Conservation (phyloP, 2,329 filamentous ascomycete genomes). For the Dothideomycetidae sp. region DNA sequence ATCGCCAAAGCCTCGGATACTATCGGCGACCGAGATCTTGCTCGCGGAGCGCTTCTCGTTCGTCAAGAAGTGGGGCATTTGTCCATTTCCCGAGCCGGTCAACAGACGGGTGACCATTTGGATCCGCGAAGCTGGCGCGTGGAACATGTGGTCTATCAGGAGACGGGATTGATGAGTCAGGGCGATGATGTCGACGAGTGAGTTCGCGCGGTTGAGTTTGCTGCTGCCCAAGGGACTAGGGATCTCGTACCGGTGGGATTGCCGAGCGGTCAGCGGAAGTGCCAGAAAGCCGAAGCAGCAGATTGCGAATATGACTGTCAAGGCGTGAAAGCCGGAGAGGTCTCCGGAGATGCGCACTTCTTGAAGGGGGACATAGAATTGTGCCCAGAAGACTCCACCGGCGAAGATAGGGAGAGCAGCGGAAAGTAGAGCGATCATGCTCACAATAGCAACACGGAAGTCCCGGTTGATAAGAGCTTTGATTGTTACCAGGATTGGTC, state of each 20-base stretch:
- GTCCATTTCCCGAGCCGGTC: slow-evolving; percentile 33
- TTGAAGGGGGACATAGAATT: slow-evolving; percentile 39
- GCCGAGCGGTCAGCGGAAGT: slow-evolving; percentile 52
- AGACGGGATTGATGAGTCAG: slow-evolving; percentile 63
- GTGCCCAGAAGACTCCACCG: slow-evolving; percentile 59
- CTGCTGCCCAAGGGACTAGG: slow-evolving; percentile 45
- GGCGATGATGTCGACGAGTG: slow-evolving; percentile 61
- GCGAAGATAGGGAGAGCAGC: slow-evolving; percentile 51
- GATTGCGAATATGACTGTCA: slow-evolving; percentile 58
- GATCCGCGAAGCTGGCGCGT: slow-evolving; percentile 48
- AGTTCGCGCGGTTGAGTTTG: slow-evolving; percentile 59
- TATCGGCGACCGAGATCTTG: slow-evolving; percentile 20
- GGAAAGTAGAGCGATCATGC: slow-evolving; percentile 44
- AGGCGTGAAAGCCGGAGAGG: slow-evolving; percentile 54
- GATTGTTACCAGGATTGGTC: slow-evolving; percentile 46
- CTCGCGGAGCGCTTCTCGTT: slow-evolving; percentile 13
- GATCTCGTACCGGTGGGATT: slow-evolving; percentile 38
- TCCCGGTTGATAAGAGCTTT: slow-evolving; percentile 47
- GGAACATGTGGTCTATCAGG: slow-evolving; percentile 58
- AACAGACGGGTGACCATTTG: slow-evolving; percentile 59
- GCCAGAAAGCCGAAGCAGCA: slow-evolving; percentile 50
- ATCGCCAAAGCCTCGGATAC: slow-evolving; percentile 20
- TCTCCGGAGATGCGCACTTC: slow-evolving; percentile 55
- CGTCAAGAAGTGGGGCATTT: slow-evolving; percentile 23
- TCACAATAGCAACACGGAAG: slow-evolving; percentile 49